Evolutionary conservation across 441 rosid genomes (phyloP).

Genomic region (Euphorbia celastroides): DNA sequence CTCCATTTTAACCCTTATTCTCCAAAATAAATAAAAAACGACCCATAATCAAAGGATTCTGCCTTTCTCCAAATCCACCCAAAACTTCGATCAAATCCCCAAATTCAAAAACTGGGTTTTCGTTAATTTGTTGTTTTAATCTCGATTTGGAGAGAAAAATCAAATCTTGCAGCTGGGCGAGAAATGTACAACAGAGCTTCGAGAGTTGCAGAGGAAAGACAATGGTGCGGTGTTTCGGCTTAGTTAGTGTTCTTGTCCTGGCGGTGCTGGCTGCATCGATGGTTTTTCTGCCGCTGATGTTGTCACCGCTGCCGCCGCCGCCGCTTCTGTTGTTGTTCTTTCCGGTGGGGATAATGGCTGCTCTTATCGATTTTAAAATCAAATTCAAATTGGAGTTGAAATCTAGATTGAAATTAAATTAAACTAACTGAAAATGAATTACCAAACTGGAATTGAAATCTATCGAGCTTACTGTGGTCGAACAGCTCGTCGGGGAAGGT

Average conservation of each 20-base stretch:
- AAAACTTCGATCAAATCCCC: background rate
- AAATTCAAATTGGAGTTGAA: too few relatives aligned
- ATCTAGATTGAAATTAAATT: too few relatives aligned
- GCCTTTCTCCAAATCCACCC: background rate
- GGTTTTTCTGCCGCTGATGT: conserved; percentile 34
- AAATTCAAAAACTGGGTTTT: conserved; percentile 1
- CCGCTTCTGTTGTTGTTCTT: conserved; percentile 42
- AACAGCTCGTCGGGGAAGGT: too few relatives aligned
- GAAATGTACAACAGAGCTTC: conserved; percentile 21
- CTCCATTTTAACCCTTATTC: background rate
- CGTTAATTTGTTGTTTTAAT: background rate
- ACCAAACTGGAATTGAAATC: too few relatives aligned
- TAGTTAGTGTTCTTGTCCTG: conserved; percentile 22
- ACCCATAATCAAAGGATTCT: background rate
- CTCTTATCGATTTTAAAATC: too few relatives aligned
- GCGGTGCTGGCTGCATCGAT: conserved; percentile 29
- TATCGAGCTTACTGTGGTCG: too few relatives aligned
- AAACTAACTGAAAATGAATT: too few relatives aligned
- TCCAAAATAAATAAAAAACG: background rate
- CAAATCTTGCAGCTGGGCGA: conserved; percentile 10
- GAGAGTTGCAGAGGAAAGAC: conserved; percentile 5
- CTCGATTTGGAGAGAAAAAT: background rate
- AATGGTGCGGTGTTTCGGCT: conserved; percentile 29
- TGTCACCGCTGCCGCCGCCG: conserved; percentile 55
- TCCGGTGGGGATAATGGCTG: conserved; percentile 51